phyloP scores from a whole-genome alignment of 1,284 basidiomycete species.

The Moesziomyces sp. region DNA sequence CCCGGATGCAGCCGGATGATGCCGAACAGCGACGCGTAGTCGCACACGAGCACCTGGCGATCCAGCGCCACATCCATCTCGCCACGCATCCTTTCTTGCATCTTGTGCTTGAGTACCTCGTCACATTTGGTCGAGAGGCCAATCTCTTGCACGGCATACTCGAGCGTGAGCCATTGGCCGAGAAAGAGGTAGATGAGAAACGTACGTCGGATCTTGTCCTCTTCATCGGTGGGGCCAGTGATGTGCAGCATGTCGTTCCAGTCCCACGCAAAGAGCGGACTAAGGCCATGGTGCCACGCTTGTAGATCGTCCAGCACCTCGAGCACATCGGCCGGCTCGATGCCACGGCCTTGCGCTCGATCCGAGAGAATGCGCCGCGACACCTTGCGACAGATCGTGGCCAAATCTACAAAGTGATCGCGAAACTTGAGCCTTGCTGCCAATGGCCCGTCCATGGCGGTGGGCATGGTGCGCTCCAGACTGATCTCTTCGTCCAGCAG shows the following conservation, averaged over 20 bases:
- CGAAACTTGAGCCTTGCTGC: constrained; percentile 11
- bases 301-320: constrained; percentile 20
- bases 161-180: constrained; percentile 25
- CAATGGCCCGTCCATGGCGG: not conserved
- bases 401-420: constrained; percentile 23
- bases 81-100: constrained; percentile 5
- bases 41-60: constrained; percentile 34
- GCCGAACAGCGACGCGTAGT: constrained; percentile 35
- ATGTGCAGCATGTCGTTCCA: constrained; percentile 45
- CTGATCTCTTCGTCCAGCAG: constrained; percentile 25
- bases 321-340: constrained; percentile 18
- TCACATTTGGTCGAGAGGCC: constrained; percentile 8
- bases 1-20: constrained; percentile 33
- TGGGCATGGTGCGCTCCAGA: constrained; percentile 3
- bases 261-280: constrained; percentile 22
- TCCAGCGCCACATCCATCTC: constrained; percentile 25
- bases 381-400: constrained; percentile 22
- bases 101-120: not conserved
- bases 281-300: constrained; percentile 18
- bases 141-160: constrained; percentile 27
- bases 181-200: constrained; percentile 37
- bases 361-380: constrained; percentile 12
- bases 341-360: constrained; percentile 14
- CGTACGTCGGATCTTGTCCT: constrained; percentile 23
- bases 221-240: constrained; percentile 23